Percentiles rank a stretch among this genome's conserved stretches.
These are phyloP conservation scores for Pelargonium fulgidum DNA, from an alignment of 441 rosid species.

Conservation along the genomic window DNA sequence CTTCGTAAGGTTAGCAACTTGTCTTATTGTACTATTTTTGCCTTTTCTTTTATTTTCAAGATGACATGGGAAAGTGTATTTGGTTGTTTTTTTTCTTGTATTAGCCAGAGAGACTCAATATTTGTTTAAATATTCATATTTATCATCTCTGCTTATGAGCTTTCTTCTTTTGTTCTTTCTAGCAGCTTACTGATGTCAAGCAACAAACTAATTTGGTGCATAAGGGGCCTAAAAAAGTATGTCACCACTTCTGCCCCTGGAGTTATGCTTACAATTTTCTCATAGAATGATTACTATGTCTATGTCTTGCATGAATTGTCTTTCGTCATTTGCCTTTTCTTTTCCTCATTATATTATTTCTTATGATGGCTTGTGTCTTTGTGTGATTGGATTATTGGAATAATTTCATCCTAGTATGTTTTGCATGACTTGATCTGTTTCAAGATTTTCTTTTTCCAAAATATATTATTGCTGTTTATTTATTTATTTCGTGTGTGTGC, in stretches of 20 bases:
- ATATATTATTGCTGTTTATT: not conserved
- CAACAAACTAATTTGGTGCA: constrained; percentile 65
- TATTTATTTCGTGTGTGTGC: too few relatives aligned
- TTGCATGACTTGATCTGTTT: too few relatives aligned
- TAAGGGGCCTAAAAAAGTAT: constrained; percentile 71
- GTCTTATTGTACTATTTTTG: constrained; percentile 5
- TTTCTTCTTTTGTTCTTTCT: constrained; percentile 13
- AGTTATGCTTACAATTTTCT: not conserved
- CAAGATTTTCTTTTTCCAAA: not conserved
- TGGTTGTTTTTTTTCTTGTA: not conserved
- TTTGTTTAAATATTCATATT: not conserved
- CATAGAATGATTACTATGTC: not conserved
- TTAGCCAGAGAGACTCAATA: not conserved
- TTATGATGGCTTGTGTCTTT: too few relatives aligned
- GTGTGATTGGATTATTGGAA: too few relatives aligned
- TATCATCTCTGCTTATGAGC: not conserved
- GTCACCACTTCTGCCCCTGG: constrained; percentile 10
- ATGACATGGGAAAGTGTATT: constrained; percentile 9
- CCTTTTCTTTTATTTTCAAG: constrained; percentile 15
- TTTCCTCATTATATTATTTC: too few relatives aligned
- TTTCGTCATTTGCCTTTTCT: too few relatives aligned
- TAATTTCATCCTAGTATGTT: too few relatives aligned
- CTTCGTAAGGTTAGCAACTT: constrained; percentile 46
- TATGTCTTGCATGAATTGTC: too few relatives aligned
- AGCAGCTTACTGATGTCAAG: constrained; percentile 62